Conservation (phyloP, 768 basidiomycete genomes). For the Ramaria sp. region DNA sequence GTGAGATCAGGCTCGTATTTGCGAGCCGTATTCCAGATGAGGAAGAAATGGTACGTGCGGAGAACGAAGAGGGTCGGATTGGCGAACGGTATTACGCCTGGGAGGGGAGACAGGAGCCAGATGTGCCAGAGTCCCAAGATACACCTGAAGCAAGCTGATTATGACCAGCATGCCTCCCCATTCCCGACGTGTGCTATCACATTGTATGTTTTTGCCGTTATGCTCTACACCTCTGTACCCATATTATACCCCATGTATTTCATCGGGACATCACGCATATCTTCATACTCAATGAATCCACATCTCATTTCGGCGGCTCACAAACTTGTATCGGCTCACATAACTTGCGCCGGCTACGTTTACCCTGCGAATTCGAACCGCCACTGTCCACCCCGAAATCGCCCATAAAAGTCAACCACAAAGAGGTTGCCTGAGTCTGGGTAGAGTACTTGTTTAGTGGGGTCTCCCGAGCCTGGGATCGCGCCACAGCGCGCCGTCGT, state of each 20-base stretch:
- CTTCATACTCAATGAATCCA: constrained; percentile 4
- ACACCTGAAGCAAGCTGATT: neutral
- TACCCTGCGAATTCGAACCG: constrained; percentile 11
- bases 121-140: neutral
- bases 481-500: constrained; percentile 52
- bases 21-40: constrained; percentile 17
- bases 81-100: neutral
- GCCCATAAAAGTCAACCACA: constrained; percentile 36
- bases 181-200: neutral
- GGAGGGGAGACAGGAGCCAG: neutral
- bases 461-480: constrained; percentile 35
- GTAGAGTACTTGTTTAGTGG: constrained; percentile 32
- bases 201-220: neutral
- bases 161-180: neutral
- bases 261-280: neutral
- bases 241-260: neutral
- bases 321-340: neutral
- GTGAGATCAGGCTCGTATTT: constrained; percentile 20
- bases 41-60: constrained; percentile 14
- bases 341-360: neutral
- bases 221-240: neutral
- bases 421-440: constrained; percentile 49
- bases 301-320: neutral
- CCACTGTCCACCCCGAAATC: constrained; percentile 27
- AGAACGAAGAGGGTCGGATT: constrained; percentile 2